Evolutionary conservation across 2,329 filamentous ascomycete species (phyloP).

Genomic region (Microsporum audouinii): DNA sequence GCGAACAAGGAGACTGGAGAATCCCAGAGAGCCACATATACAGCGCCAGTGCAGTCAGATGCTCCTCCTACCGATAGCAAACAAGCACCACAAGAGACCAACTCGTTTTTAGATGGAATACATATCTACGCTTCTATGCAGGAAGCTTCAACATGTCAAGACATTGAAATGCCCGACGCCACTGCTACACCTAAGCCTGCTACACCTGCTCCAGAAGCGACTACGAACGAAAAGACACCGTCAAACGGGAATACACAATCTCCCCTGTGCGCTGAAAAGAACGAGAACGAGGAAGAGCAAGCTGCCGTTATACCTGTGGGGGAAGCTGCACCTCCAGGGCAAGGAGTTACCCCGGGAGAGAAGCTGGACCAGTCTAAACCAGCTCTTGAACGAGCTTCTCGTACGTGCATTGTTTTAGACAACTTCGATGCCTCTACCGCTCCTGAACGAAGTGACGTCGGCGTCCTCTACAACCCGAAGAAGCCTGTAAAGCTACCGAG

Average conservation of each 20-base stretch:
- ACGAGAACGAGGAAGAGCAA: neutral
- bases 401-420: constrained; percentile 49
- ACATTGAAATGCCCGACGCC: neutral
- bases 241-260: neutral
- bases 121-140: constrained; percentile 18
- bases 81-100: neutral
- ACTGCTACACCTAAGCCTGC: neutral
- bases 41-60: neutral
- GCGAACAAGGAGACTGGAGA: neutral
- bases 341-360: constrained; percentile 2
- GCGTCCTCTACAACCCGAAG: constrained; percentile 46
- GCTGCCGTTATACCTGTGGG: neutral
- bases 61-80: constrained; percentile 5
- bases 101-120: constrained; percentile 18
- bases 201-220: neutral
- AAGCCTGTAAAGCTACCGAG: constrained; percentile 38
- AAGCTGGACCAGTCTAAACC: constrained; percentile 6
- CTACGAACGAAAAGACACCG: neutral
- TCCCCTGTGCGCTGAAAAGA: neutral
- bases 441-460: constrained; percentile 41
- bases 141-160: constrained; percentile 4
- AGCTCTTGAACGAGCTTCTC: constrained; percentile 17
- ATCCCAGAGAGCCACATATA: neutral
- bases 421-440: constrained; percentile 47
- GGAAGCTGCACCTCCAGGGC: neutral